Evolutionary conservation across 371 early-diverging fungal genomes (phyloP).

Genomic region (Zopfochytrium polystomum): DNA sequence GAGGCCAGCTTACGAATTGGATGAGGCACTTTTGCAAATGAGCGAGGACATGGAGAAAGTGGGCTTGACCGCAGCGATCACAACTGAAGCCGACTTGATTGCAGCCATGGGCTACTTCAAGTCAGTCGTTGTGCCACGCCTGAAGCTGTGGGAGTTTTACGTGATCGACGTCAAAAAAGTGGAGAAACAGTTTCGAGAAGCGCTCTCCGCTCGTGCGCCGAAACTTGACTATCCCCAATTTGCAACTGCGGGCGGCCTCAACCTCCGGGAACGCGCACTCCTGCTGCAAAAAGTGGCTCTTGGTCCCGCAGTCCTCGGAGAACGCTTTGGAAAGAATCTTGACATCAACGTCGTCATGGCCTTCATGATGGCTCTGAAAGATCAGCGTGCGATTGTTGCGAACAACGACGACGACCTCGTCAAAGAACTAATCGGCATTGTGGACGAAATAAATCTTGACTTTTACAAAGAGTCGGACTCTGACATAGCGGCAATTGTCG

Average conservation of each 20-base stretch:
- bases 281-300: conserved; percentile 26
- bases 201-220: background rate
- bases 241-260: background rate
- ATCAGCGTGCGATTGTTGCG: background rate
- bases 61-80: conserved; percentile 51
- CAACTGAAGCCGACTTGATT: conserved; percentile 64
- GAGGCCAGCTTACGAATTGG: conserved; percentile 87
- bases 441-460: conserved; percentile 81
- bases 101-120: conserved; percentile 61
- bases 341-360: conserved; percentile 43
- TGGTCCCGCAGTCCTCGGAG: conserved; percentile 30
- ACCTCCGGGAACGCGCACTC: conserved; percentile 28
- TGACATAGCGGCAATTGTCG: conserved; percentile 67
- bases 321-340: conserved; percentile 53
- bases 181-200: conserved; percentile 9
- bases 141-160: conserved; percentile 89
- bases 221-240: background rate
- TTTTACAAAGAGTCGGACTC: conserved; percentile 81
- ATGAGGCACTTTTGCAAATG: conserved; percentile 73
- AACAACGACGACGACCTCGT: conserved; percentile 2
- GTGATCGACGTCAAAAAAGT: conserved; percentile 42
- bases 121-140: conserved; percentile 55
- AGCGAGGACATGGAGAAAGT: conserved; percentile 44
- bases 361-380: conserved; percentile 42
- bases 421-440: conserved; percentile 36